These are phyloP conservation scores for Chaetomium strumarium DNA, from an alignment of 2,329 filamentous ascomycete genomes.

Conservation along the genomic window DNA sequence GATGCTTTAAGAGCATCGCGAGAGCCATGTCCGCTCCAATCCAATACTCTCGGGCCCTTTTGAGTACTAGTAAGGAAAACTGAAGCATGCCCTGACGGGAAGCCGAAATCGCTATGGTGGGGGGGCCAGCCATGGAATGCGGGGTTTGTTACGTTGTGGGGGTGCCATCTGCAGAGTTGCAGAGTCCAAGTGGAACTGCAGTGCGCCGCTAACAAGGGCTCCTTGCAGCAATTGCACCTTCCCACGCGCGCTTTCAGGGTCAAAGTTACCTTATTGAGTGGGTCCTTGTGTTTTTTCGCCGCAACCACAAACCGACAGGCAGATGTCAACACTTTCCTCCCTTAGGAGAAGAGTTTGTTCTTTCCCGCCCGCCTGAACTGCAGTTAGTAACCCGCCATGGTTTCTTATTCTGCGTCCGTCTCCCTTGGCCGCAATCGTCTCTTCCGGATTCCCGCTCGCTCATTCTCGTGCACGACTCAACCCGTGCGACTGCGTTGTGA, in stretches of 20 bases:
- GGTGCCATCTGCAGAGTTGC: too few species aligned
- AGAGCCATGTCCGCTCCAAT: too few species aligned
- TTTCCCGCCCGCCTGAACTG: constrained; percentile 14
- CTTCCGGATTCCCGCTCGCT: neutral
- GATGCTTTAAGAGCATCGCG: too few species aligned
- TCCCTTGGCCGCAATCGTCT: neutral
- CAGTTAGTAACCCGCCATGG: constrained; percentile 16
- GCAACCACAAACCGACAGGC: constrained; percentile 2
- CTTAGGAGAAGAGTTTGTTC: constrained; percentile 17
- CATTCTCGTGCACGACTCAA: neutral
- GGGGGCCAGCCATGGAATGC: too few species aligned
- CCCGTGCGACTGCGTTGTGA: neutral
- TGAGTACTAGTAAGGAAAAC: too few species aligned
- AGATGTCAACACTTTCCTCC: constrained; percentile 12
- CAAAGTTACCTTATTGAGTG: neutral
- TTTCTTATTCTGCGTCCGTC: constrained; percentile 8
- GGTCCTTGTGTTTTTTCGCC: constrained; percentile 13
- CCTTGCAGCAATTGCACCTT: constrained; percentile 4
- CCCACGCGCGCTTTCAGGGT: neutral
- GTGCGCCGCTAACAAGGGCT: too few species aligned
- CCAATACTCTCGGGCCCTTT: too few species aligned
- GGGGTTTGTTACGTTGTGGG: too few species aligned
- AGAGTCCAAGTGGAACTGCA: too few species aligned
- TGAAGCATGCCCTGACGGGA: too few species aligned
- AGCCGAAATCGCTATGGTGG: too few species aligned